Conservation (phyloP, 2,329 filamentous ascomycete species). For the Chrysoporthe austroafricana region DNA sequence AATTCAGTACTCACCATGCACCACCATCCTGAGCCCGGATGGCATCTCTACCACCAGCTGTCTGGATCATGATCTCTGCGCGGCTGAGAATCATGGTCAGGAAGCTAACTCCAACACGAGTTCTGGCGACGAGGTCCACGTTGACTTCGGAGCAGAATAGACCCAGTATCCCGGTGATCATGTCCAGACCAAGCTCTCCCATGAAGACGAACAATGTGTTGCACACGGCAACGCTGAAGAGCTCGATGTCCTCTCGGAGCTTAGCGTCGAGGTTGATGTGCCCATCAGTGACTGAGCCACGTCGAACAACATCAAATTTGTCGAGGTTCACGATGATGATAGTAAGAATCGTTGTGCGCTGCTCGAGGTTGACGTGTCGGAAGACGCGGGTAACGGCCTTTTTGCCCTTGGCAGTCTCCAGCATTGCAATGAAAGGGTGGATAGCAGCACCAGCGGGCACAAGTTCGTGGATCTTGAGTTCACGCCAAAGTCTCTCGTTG, state of each 20-base stretch:
- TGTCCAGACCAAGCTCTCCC: conserved; percentile 86
- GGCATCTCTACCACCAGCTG: conserved; percentile 59
- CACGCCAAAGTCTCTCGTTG: conserved; percentile 80
- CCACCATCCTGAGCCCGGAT: conserved; percentile 26
- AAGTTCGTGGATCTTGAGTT: conserved; percentile 90
- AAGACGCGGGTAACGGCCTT: conserved; percentile 94
- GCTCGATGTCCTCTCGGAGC: conserved; percentile 88
- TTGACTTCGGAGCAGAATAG: conserved; percentile 79
- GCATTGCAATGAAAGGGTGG: conserved; percentile 94
- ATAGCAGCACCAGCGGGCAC: conserved; percentile 72
- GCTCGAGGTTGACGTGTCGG: conserved; percentile 87
- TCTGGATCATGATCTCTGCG: conserved; percentile 90
- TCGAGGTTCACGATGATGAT: conserved; percentile 96
- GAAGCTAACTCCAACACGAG: conserved; percentile 85
- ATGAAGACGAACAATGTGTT: conserved; percentile 88
- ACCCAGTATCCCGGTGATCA: conserved; percentile 87
- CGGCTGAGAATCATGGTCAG: conserved; percentile 93
- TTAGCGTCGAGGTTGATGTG: conserved; percentile 73
- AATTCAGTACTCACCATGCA: conserved; percentile 60
- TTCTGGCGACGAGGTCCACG: conserved; percentile 81
- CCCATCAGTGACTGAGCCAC: conserved; percentile 73
- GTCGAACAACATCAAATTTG: conserved; percentile 84
- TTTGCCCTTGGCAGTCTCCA: conserved; percentile 95
- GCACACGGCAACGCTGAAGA: conserved; percentile 88
- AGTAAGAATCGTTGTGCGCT: conserved; percentile 92